A percentile compares a stretch with the other conserved stretches of the same genome.
phyloP scores from a whole-genome alignment of 257 asterid species.

The Mitragyna speciosa region DNA sequence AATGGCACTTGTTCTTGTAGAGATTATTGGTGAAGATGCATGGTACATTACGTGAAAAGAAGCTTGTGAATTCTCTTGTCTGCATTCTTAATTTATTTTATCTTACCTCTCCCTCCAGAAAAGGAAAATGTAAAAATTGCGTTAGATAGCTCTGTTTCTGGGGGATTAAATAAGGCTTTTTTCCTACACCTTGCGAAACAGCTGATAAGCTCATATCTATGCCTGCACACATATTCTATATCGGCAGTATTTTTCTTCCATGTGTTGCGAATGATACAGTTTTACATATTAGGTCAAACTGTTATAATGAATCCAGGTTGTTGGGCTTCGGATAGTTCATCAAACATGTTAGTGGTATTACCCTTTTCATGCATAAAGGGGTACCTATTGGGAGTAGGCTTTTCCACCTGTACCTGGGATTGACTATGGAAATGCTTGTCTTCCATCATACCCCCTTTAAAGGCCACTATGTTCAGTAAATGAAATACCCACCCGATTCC shows the following conservation, averaged over 20 bases:
- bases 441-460: no score
- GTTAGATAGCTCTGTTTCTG: neutral
- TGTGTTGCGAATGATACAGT: no score
- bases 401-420: neutral
- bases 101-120: neutral
- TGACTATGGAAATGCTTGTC: no score
- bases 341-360: no score
- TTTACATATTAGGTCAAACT: no score
- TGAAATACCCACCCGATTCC: no score
- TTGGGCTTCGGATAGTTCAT: no score
- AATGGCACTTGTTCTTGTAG: constrained; percentile 76
- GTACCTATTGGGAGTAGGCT: no score
- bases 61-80: neutral
- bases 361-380: no score
- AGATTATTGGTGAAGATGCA: constrained; percentile 67
- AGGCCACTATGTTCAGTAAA: no score
- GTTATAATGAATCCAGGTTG: no score
- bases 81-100: neutral
- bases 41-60: neutral
- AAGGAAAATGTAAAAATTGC: neutral
- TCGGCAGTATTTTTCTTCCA: no score
- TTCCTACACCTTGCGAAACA: neutral
- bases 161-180: neutral
- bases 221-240: neutral
- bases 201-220: neutral